Evolutionary conservation across 2,329 filamentous ascomycete species (phyloP).

Genomic region (Ceratocystis destructans): DNA sequence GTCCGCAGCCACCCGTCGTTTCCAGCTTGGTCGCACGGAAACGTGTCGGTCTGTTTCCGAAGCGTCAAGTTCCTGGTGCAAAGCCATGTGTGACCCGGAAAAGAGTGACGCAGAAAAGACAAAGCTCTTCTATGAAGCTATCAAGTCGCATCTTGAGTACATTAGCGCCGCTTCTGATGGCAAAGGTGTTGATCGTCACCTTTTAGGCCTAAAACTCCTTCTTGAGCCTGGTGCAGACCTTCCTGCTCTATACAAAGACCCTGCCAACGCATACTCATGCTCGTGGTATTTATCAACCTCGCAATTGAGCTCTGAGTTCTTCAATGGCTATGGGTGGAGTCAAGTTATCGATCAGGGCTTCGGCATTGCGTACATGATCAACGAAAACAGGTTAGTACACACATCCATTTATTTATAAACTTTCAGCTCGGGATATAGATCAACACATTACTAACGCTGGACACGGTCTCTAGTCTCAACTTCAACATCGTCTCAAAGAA

Average conservation of each 20-base stretch:
- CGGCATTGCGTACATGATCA: slow-evolving; percentile 99
- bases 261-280: slow-evolving; percentile 66
- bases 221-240: slow-evolving; percentile 66
- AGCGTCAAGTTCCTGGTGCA: slow-evolving; percentile 81
- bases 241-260: slow-evolving; percentile 74
- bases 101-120: slow-evolving; percentile 51
- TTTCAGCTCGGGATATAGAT: neutral
- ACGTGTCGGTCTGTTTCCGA: slow-evolving; percentile 88
- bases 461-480: slow-evolving; percentile 52
- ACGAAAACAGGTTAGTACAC: slow-evolving; percentile 57
- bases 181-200: slow-evolving; percentile 85
- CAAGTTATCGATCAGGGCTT: slow-evolving; percentile 94
- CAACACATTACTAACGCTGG: neutral
- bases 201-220: slow-evolving; percentile 94
- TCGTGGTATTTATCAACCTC: slow-evolving; percentile 83
- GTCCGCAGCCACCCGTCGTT: slow-evolving; percentile 84
- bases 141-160: slow-evolving; percentile 76
- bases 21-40: slow-evolving; percentile 92
- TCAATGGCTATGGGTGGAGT: slow-evolving; percentile 98
- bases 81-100: slow-evolving; percentile 61
- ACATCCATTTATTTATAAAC: neutral
- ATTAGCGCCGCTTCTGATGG: slow-evolving; percentile 81
- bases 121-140: slow-evolving; percentile 66
- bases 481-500: slow-evolving; percentile 97
- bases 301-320: slow-evolving; percentile 90